A percentile compares a stretch with the other conserved stretches of the same genome.
phyloP scores from a whole-genome alignment of 2,329 filamentous ascomycete genomes.

The Penicillium sp. region DNA sequence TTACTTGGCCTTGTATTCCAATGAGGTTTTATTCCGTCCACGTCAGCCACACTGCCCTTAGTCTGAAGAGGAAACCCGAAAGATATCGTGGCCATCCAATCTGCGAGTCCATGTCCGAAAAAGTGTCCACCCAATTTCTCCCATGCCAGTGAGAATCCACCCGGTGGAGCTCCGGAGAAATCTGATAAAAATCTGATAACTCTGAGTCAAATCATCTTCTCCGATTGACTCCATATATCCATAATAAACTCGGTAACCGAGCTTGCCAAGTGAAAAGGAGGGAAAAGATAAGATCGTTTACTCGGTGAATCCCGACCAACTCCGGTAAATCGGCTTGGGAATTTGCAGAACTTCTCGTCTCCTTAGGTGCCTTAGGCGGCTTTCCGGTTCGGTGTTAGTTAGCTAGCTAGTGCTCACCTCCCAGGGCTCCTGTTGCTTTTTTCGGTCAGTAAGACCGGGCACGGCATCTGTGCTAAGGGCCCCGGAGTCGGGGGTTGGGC shows the following conservation, averaged over 20 bases:
- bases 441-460: background rate
- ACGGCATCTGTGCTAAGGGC: background rate
- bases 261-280: slow-evolving; percentile 12
- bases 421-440: background rate
- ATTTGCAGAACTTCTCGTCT: background rate
- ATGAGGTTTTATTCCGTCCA: background rate
- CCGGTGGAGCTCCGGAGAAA: slow-evolving; percentile 17
- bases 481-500: background rate
- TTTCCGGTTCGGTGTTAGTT: background rate
- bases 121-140: slow-evolving; percentile 5
- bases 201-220: slow-evolving; percentile 14
- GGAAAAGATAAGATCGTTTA: slow-evolving; percentile 6
- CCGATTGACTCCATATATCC: slow-evolving; percentile 14
- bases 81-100: background rate
- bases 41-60: background rate
- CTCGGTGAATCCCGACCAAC: background rate
- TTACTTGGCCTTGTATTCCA: background rate
- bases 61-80: background rate
- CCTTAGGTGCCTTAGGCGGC: background rate
- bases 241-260: slow-evolving; percentile 16
- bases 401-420: background rate
- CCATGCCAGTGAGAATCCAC: slow-evolving; percentile 11
- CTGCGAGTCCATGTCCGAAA: background rate
- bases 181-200: slow-evolving; percentile 22
- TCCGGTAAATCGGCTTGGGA: background rate